Percentiles rank a stretch among this genome's conserved stretches.
Conservation (phyloP, 2,329 filamentous ascomycete genomes). For the Colletotrichum liriopes region DNA sequence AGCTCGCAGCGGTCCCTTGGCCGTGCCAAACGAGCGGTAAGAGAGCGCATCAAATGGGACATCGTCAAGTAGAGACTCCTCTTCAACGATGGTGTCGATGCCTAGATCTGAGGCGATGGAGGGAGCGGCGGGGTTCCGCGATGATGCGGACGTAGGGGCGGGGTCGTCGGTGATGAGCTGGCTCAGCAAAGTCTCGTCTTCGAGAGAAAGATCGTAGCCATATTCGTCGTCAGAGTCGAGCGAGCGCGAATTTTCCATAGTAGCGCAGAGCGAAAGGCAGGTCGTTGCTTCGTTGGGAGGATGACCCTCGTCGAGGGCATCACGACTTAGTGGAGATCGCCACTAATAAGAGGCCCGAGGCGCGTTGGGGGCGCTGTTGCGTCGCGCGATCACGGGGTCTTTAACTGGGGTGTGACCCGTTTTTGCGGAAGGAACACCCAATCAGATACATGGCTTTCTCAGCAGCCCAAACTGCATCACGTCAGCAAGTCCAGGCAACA, state of each 20-base stretch:
- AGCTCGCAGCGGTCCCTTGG: slow-evolving; percentile 17
- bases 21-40: slow-evolving; percentile 21
- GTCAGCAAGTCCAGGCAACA: not conserved
- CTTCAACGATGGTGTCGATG: slow-evolving; percentile 30
- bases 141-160: not conserved
- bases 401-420: not conserved
- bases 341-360: slow-evolving; percentile 15
- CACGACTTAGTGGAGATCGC: slow-evolving; percentile 37
- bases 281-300: not conserved
- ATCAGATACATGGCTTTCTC: not conserved
- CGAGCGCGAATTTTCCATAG: slow-evolving; percentile 32
- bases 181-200: slow-evolving; percentile 62
- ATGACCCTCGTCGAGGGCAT: slow-evolving; percentile 11
- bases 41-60: slow-evolving; percentile 47
- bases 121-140: not conserved
- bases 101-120: slow-evolving; percentile 23
- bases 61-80: slow-evolving; percentile 37
- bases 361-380: slow-evolving; percentile 18
- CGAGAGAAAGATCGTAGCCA: slow-evolving; percentile 62
- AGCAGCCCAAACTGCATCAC: not conserved
- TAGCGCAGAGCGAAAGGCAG: slow-evolving; percentile 7
- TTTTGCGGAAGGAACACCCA: not conserved
- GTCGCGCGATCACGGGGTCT: slow-evolving; percentile 8
- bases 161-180: slow-evolving; percentile 49
- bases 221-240: slow-evolving; percentile 60